Evolutionary conservation across 108 stramenopile species (phyloP).

Genomic region (Cylindrotheca closterium): DNA sequence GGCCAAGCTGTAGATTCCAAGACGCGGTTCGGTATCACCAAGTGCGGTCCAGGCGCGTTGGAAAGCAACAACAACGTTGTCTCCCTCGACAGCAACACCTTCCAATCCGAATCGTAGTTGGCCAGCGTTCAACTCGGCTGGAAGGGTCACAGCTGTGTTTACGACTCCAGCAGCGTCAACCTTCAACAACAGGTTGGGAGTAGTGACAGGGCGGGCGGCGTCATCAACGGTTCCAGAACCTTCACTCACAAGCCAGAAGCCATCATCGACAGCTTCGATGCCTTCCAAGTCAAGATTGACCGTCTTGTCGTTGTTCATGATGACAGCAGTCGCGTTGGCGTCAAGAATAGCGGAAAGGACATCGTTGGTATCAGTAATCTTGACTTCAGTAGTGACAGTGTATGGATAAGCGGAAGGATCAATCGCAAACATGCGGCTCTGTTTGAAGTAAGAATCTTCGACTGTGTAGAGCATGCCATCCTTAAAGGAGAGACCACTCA

Average conservation of each 20-base stretch:
- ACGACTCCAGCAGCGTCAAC: slow-evolving; percentile 39
- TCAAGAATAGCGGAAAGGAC: slow-evolving; percentile 25
- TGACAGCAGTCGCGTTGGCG: slow-evolving; percentile 10
- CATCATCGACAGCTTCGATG: slow-evolving; percentile 39
- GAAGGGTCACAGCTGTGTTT: slow-evolving; percentile 44
- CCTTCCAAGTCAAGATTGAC: slow-evolving; percentile 79
- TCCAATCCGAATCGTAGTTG: slow-evolving; percentile 65
- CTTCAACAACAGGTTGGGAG: slow-evolving; percentile 50
- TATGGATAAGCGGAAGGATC: slow-evolving; percentile 29
- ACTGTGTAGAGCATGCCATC: slow-evolving; percentile 43
- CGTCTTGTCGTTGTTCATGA: slow-evolving; percentile 59
- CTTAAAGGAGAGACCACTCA: slow-evolving; percentile 47
- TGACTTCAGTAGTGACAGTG: slow-evolving; percentile 22
- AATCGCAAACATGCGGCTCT: slow-evolving; percentile 58
- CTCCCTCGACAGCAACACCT: slow-evolving; percentile 57
- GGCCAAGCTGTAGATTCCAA: slow-evolving; percentile 48
- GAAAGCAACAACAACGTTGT: slow-evolving; percentile 54
- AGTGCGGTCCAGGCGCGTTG: slow-evolving; percentile 49
- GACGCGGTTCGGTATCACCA: slow-evolving; percentile 43
- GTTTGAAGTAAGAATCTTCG: slow-evolving; percentile 56
- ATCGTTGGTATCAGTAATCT: slow-evolving; percentile 39
- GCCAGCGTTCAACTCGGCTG: slow-evolving; percentile 37
- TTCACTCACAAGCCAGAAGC: slow-evolving; percentile 68
- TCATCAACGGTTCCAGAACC: slow-evolving; percentile 60
- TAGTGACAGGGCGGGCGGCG: slow-evolving; percentile 32